Base-by-base conservation (phyloP, 257 asterid species). In the Gardenia jasminoides region DNA sequence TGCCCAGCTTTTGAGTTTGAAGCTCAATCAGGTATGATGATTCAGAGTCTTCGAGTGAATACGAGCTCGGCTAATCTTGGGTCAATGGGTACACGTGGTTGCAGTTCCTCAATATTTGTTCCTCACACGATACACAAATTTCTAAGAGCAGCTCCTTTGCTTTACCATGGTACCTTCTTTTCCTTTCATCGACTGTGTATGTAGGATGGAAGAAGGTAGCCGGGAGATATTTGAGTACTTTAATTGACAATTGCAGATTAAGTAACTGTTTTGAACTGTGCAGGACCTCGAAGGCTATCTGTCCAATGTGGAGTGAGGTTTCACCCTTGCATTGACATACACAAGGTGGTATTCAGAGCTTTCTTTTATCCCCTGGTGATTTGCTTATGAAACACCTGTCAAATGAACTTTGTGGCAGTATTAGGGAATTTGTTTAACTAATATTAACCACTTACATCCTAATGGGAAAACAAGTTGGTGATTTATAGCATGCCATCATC, bases 291-390 rank as follows among this genome's bases (percentile, higher is more conserved):
- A 72, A 88, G 90, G 86, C 79, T 85, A 75, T 80, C 86, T 2
- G 50, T 92, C 69, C 84, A 54, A 80, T 89, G 97, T 81, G 91
- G 91, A 19, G 96, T 93, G 76, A 84, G 39, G 70, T 93, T 95
- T 89, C 94, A 98, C 73, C 99, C 99, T 78, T 95, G 99, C 91
- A 95, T 95, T 71, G 99, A 95, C 85, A 92, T 95, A 85, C 99
- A 93, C 91, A 89, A 93, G 98, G 99, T 95, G 80, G 41, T 36
- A 36, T 36, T 36, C 41, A 36, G 41, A 5, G 41, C 41, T 36
- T 36, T 36, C 41, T 36, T 36, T 36, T 36, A 36, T 36, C 41
- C 41, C 41, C 41, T 50, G 56, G 16, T 69, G 16, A 69, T 22
- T 44, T 33, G 20, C 71, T 16, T 44, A 24, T 11, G 22, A 20